Conservation (phyloP, 1,284 basidiomycete genomes). For the Ganoderma sp. region DNA sequence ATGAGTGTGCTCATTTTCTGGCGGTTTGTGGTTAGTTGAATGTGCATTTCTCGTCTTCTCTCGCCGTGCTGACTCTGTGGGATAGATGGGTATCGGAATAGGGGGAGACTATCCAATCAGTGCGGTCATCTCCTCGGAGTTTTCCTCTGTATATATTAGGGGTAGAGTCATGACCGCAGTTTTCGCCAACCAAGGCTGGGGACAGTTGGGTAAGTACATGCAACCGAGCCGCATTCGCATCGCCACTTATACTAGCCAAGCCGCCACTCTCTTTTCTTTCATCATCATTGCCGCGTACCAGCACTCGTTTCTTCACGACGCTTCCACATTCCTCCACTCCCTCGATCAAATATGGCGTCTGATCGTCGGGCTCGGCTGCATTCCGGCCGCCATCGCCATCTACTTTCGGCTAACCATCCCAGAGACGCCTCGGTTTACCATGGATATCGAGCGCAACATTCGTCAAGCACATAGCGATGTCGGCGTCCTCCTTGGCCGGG, state of each 20-base stretch:
- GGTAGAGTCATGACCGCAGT: constrained; percentile 78
- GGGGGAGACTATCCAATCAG: constrained; percentile 76
- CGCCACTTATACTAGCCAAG: constrained; percentile 36
- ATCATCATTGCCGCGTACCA: constrained; percentile 77
- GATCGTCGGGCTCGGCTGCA: constrained; percentile 72
- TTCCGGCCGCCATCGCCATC: constrained; percentile 70
- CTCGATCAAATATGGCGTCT: constrained; percentile 74
- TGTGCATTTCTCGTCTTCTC: background rate
- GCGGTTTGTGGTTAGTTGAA: constrained; percentile 59
- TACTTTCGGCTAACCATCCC: constrained; percentile 83
- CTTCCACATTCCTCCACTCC: constrained; percentile 49
- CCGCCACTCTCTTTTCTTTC: constrained; percentile 72
- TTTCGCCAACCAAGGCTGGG: constrained; percentile 75
- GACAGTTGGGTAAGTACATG: constrained; percentile 59
- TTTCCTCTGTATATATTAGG: constrained; percentile 74
- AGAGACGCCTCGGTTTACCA: constrained; percentile 86
- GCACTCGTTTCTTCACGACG: constrained; percentile 53
- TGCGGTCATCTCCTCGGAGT: constrained; percentile 77
- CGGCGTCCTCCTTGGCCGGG: constrained; percentile 60
- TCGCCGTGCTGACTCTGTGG: constrained; percentile 20
- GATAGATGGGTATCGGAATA: constrained; percentile 69
- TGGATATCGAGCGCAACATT: constrained; percentile 88
- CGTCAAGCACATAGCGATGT: constrained; percentile 74
- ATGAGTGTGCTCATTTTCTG: constrained; percentile 77
- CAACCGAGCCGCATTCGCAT: constrained; percentile 20